Evolutionary conservation across 371 early-diverging fungal genomes (phyloP), one percentile per base, ranked within the genome.

Genomic region (Catenaria anguillulae): DNA sequence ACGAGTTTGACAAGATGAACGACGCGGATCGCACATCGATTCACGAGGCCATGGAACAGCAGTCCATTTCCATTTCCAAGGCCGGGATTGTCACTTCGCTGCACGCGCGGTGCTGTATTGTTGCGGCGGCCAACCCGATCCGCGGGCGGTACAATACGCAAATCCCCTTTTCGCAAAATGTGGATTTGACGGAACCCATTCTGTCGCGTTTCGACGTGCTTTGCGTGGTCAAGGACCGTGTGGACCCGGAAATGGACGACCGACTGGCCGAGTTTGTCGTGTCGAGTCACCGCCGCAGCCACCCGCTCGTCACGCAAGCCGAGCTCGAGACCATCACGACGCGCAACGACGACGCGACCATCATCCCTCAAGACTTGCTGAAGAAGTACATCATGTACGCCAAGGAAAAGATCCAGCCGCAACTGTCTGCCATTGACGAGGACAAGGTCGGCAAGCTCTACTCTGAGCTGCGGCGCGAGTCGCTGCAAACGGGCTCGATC

Each of bases 1-100:
- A 99, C 72, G 99, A 98, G 80, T 98, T 98, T 79, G 99, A 99
- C 73, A 99, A 99, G 73, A 99, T 99, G 98, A 92, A 93, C 66
- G 99, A 99, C 64, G 75, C 82, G 46, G 97, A 97, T 67, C 68
- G 85, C 82, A 81, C 61, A 29, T 62, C 56, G 24, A 65, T 64
- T 8, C 60, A 63, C 36, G 99, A 99, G 77, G 98, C 97, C n/a
- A 99, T 99, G 99, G 99, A 99, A 75, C 99, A 99, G 72, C 99
- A 99, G 73, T 85, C 88, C 68, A 97, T 99, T 64, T 93, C 94
- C 52, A 89, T 99, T 43, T 91, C 94, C 59, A 99, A 99, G 72
- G 99, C 99, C 33, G 98, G 95, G 69, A 98, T 99, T 63, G 91
- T 97, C 55, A 90, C 98, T 1, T 86, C 93, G 1, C 77, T 99